These are phyloP conservation scores for Fusarium anthophilum DNA, from an alignment of 2,329 filamentous ascomycete genomes.

Conservation along the genomic window DNA sequence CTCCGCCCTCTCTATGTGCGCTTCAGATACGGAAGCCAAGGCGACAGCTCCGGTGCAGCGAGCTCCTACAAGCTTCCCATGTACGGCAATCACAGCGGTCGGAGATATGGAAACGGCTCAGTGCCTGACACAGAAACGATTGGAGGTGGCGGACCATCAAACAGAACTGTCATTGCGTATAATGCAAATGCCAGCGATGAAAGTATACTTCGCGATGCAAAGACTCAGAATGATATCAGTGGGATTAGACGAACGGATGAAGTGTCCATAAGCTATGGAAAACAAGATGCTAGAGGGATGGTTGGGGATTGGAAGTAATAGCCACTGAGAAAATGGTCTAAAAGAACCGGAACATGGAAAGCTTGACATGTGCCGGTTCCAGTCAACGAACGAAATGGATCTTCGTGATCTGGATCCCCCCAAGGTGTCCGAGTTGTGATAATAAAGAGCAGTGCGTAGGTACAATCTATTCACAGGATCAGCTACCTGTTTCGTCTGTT, in stretches of 20 bases:
- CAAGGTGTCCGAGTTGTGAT: too few relatives aligned
- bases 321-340: rapidly evolving
- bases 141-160: neutral
- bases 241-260: slow-evolving; percentile 24
- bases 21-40: slow-evolving; percentile 19
- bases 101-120: neutral
- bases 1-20: slow-evolving; percentile 21
- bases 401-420: neutral
- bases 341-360: neutral
- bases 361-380: neutral
- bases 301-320: neutral
- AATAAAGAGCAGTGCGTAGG: neutral
- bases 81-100: slow-evolving; percentile 17
- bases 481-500: too few relatives aligned
- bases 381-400: neutral
- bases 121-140: neutral
- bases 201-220: slow-evolving; percentile 19
- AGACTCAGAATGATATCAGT: neutral
- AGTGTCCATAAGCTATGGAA: slow-evolving; percentile 10
- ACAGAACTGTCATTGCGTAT: neutral
- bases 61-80: slow-evolving; percentile 16
- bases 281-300: neutral
- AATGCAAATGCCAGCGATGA: slow-evolving; percentile 25
- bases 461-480: rapidly evolving
- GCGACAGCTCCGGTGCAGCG: neutral